These are phyloP conservation scores for Hibiscus mutabilis DNA, from an alignment of 345 rosid species.

Conservation along the genomic window DNA sequence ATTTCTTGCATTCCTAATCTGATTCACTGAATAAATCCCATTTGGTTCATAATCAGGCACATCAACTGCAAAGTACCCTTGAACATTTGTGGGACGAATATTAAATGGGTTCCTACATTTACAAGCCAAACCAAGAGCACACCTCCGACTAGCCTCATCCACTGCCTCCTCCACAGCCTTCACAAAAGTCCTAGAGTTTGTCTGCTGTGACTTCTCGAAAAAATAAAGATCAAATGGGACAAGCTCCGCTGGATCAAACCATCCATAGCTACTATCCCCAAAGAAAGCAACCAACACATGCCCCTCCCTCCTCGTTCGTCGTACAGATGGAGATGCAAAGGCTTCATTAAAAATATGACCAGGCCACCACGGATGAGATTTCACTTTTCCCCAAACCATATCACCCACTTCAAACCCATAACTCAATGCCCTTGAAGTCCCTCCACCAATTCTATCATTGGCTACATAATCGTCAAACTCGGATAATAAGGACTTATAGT, in stretches of 20 bases:
- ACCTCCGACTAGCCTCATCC: constrained; percentile 77
- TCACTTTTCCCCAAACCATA: constrained; percentile 99
- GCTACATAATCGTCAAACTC: constrained; percentile 94
- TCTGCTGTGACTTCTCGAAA: constrained; percentile 67
- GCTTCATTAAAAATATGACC: constrained; percentile 94
- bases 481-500: constrained; percentile 54
- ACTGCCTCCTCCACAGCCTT: constrained; percentile 94
- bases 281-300: constrained; percentile 91
- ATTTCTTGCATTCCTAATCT: constrained; percentile 69
- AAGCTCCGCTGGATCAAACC: constrained; percentile 99
- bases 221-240: constrained; percentile 64
- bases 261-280: constrained; percentile 97
- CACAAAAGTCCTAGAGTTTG: constrained; percentile 53
- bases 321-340: constrained; percentile 73
- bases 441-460: constrained; percentile 58
- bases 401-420: constrained; percentile 89
- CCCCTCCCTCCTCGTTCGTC: constrained; percentile 74
- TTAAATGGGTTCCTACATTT: constrained; percentile 73
- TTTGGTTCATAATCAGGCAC: constrained; percentile 79
- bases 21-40: constrained; percentile 58
- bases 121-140: constrained; percentile 77
- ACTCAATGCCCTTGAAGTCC: constrained; percentile 64
- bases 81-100: constrained; percentile 55
- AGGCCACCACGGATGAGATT: constrained; percentile 99
- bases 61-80: constrained; percentile 78